Percentiles rank a stretch among this genome's conserved stretches.
phyloP scores from a whole-genome alignment of 148 eudicot genomes.

The Diospyros lotus region DNA sequence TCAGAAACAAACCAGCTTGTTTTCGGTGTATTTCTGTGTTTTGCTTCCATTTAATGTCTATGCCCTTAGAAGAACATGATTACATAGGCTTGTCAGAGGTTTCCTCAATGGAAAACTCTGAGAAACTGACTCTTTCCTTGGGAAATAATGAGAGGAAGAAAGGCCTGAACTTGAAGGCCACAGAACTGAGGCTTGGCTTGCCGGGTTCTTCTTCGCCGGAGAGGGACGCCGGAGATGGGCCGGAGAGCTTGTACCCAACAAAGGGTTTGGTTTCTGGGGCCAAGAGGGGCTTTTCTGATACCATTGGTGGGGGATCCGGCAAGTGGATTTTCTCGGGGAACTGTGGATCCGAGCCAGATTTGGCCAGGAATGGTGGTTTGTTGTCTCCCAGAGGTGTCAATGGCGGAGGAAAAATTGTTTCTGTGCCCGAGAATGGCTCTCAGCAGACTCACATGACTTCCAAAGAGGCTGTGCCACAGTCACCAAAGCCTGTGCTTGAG shows the following conservation, averaged over 20 bases:
- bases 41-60: conserved; percentile 29
- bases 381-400: conserved; percentile 18
- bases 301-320: conserved; percentile 36
- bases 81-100: conserved; percentile 40
- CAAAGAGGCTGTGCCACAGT: conserved; percentile 16
- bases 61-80: conserved; percentile 39
- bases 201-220: conserved; percentile 54
- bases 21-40: not conserved
- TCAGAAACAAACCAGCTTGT: not conserved
- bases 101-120: conserved; percentile 32
- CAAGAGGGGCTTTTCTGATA: conserved; percentile 53
- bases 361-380: conserved; percentile 20
- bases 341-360: conserved; percentile 30
- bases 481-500: conserved; percentile 16
- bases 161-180: conserved; percentile 46
- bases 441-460: conserved; percentile 14
- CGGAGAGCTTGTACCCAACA: conserved; percentile 9
- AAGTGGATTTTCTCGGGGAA: conserved; percentile 39
- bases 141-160: conserved; percentile 14
- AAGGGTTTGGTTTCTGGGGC: conserved; percentile 39
- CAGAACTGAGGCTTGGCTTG: conserved; percentile 58
- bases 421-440: conserved; percentile 1
- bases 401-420: conserved; percentile 12
- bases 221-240: conserved; percentile 21
- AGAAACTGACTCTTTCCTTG: conserved; percentile 13